Base-by-base conservation (phyloP, 768 basidiomycete species). In the Lenzites betulinus region DNA sequence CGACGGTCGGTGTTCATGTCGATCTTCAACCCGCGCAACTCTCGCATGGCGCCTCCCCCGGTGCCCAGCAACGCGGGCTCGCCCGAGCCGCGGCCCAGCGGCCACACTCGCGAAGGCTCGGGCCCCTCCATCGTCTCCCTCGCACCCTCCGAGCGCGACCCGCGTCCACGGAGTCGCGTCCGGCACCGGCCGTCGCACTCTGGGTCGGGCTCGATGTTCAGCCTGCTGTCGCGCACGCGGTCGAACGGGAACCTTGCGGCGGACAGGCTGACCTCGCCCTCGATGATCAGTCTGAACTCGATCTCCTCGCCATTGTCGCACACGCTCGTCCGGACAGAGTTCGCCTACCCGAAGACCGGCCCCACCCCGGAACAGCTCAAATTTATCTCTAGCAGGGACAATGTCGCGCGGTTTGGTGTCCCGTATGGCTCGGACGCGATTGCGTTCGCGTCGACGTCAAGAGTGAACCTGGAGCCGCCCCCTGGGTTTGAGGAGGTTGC, bases 251-350 rank as follows among this genome's bases (percentile, higher is more conserved):
- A 72, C 59, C 73, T 76, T 55, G 54, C 43, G 68, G 59, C 22
- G 54, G 64, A 59, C 43, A 49, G 46, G 23, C 78, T 85, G 48
- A 84, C 79, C 35, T 89, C 87, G 1, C 84, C 89, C 8, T 89
- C 89, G 20, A 76, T 81, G 54, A 85, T 90, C 57, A 90, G 90
- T 18, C 77, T 92, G 36, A 78, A 84, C 64, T 89, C 83, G 11
- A 93, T 93, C 58, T 91, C 89, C 6, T 69, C 88, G 5, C 92
- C 92, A 7, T 81, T 93, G 9, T 80, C 86, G 7, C 89, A 93
- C 70, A 93, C 92, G 12, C 75, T 82, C 26, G 76, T 82, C 22
- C 85, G 88, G 23, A 87, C 90, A 1, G 86, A 88, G 69, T 89
- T 92, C 62, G 81, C 81, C 18, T 89, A 85, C 65, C 89, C 88